Conservation (phyloP, 352 stramenopile species). For the Globisporangium ultimum region DNA sequence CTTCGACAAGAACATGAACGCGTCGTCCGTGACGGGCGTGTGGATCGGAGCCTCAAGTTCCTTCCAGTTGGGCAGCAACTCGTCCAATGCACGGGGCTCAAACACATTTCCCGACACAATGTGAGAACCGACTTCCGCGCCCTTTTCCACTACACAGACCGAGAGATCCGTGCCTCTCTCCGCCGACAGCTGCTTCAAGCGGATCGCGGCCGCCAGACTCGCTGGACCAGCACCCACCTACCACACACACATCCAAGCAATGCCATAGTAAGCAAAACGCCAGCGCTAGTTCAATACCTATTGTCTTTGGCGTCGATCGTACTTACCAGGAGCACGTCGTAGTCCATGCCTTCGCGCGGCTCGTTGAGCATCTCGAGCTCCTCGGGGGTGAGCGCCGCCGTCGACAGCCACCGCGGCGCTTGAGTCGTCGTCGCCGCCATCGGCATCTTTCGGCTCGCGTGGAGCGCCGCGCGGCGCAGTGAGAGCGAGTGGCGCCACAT, state of each 20-base stretch:
- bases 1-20: slow-evolving; percentile 93
- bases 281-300: not conserved
- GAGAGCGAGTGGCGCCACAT: slow-evolving; percentile 14
- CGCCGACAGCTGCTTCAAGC: slow-evolving; percentile 95
- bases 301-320: slow-evolving; percentile 12
- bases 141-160: slow-evolving; percentile 96
- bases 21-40: slow-evolving; percentile 93
- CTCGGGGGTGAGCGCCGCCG: slow-evolving; percentile 37
- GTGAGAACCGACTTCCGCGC: slow-evolving; percentile 96
- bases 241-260: not conserved
- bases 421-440: slow-evolving; percentile 3
- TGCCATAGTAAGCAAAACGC: not conserved
- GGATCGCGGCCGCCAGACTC: slow-evolving; percentile 95
- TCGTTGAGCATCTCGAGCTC: slow-evolving; percentile 68
- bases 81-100: slow-evolving; percentile 94
- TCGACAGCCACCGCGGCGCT: slow-evolving; percentile 36
- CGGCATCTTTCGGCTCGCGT: slow-evolving; percentile 2
- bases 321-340: slow-evolving; percentile 98
- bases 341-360: slow-evolving; percentile 94
- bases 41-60: slow-evolving; percentile 86
- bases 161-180: slow-evolving; percentile 93
- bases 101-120: slow-evolving; percentile 99
- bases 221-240: slow-evolving; percentile 82
- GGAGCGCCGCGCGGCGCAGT: slow-evolving; percentile 4
- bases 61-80: slow-evolving; percentile 96